phyloP scores from a whole-genome alignment of 2,329 filamentous ascomycete species.

The Scedosporium aurantiacum region DNA sequence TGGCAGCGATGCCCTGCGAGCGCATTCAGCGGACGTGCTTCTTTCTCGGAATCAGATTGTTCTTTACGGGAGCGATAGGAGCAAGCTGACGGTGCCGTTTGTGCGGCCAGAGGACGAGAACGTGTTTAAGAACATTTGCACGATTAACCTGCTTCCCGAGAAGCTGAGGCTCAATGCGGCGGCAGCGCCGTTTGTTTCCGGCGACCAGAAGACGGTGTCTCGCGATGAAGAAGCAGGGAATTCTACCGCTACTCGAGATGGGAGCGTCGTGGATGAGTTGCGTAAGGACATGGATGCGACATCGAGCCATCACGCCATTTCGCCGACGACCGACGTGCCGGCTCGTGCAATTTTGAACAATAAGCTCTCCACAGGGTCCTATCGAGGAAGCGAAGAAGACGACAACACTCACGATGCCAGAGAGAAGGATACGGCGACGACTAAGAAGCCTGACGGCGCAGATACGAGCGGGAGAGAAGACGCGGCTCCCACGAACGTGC shows the following conservation, averaged over 20 bases:
- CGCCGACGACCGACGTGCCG: constrained; percentile 7
- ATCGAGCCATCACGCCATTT: background rate
- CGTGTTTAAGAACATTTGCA: constrained; percentile 66
- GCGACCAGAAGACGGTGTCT: constrained; percentile 19
- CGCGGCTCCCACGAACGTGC: constrained; percentile 7
- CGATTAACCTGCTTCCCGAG: constrained; percentile 42
- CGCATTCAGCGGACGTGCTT: constrained; percentile 80
- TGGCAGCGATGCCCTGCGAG: constrained; percentile 76
- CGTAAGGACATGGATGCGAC: background rate
- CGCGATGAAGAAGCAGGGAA: background rate
- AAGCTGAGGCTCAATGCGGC: constrained; percentile 43
- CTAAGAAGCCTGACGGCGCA: background rate
- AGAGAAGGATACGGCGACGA: background rate
- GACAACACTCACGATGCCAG: background rate
- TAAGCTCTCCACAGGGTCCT: background rate
- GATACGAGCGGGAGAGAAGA: background rate
- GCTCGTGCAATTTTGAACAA: constrained; percentile 5
- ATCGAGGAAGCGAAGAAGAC: background rate
- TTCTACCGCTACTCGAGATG: constrained; percentile 19
- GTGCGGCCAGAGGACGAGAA: constrained; percentile 82
- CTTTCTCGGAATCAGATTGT: constrained; percentile 88
- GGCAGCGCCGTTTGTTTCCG: constrained; percentile 29
- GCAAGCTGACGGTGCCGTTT: constrained; percentile 81
- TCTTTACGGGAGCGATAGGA: constrained; percentile 74
- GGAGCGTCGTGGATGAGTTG: constrained; percentile 16